A percentile compares a stretch with the other conserved stretches of the same genome.
Conservation (phyloP, 345 rosid genomes). For the Tarenaya hassleriana region DNA sequence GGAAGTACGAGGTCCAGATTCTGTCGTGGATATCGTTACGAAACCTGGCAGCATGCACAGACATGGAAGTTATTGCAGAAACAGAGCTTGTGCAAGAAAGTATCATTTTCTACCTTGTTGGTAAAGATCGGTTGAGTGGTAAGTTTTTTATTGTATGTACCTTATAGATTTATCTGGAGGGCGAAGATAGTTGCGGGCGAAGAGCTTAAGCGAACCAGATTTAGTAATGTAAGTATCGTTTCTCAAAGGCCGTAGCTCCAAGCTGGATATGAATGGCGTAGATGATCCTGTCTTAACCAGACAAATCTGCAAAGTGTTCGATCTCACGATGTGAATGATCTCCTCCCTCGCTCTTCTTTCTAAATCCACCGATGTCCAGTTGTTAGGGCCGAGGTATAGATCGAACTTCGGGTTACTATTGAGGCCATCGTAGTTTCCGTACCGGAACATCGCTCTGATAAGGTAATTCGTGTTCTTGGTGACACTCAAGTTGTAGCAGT, state of each 20-base stretch:
- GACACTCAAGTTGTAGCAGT: conserved; percentile 31
- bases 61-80: too few relatives aligned
- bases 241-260: conserved; percentile 36
- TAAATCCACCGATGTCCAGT: conserved; percentile 23
- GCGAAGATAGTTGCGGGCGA: too few relatives aligned
- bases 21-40: conserved; percentile 28
- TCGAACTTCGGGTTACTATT: conserved; percentile 26
- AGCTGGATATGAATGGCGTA: conserved; percentile 37
- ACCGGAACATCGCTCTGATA: conserved; percentile 29
- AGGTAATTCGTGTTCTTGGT: conserved; percentile 27
- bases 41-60: too few relatives aligned
- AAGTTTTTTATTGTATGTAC: too few relatives aligned
- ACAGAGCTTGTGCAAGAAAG: too few relatives aligned
- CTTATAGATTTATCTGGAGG: too few relatives aligned
- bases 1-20: conserved; percentile 17
- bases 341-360: conserved; percentile 17
- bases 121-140: too few relatives aligned
- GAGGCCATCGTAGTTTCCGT: conserved; percentile 39
- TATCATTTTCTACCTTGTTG: too few relatives aligned
- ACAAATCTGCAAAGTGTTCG: conserved; percentile 33
- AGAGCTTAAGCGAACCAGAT: conserved; percentile 20
- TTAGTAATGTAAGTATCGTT: conserved; percentile 11
- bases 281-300: conserved; percentile 34
- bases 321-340: conserved; percentile 27
- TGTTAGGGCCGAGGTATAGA: conserved; percentile 34